These are phyloP conservation scores for Lactarius hatsudake DNA, from an alignment of 768 basidiomycete species.

Conservation along the genomic window DNA sequence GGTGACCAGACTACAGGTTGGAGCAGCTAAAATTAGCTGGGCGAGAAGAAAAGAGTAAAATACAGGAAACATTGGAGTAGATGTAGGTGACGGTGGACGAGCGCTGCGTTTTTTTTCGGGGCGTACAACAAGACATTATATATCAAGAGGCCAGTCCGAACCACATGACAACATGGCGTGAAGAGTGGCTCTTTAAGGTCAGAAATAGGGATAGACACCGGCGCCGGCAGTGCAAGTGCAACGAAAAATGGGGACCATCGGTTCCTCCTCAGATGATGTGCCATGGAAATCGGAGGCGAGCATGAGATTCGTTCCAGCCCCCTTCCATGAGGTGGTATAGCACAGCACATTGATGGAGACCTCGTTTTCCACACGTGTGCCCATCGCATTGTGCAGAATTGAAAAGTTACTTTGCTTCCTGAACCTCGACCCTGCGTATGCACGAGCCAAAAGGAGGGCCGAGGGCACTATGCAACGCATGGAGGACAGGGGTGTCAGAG, in stretches of 20 bases:
- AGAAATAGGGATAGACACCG: not conserved
- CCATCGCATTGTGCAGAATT: not conserved
- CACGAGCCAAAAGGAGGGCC: not conserved
- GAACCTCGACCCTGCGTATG: not conserved
- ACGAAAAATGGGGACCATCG: not conserved
- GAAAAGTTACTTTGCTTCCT: not conserved
- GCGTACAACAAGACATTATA: not conserved
- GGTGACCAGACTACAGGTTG: constrained; percentile 2
- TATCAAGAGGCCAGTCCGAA: not conserved
- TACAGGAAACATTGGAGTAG: constrained; percentile 5
- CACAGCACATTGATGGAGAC: not conserved
- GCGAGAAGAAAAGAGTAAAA: constrained; percentile 5
- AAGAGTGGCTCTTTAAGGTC: not conserved
- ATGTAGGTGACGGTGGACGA: not conserved
- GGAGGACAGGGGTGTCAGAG: not conserved
- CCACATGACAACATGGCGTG: not conserved
- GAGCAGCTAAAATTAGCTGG: constrained; percentile 12
- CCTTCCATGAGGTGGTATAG: not conserved
- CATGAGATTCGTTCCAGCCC: not conserved
- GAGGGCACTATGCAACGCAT: not conserved
- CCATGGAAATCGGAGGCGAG: not conserved
- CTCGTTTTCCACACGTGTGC: constrained; percentile 3
- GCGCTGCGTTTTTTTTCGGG: not conserved
- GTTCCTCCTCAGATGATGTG: not conserved
- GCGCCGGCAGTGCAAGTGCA: not conserved